phyloP scores from a whole-genome alignment of 352 stramenopile species.

The Chrysophaeum taylorii region DNA sequence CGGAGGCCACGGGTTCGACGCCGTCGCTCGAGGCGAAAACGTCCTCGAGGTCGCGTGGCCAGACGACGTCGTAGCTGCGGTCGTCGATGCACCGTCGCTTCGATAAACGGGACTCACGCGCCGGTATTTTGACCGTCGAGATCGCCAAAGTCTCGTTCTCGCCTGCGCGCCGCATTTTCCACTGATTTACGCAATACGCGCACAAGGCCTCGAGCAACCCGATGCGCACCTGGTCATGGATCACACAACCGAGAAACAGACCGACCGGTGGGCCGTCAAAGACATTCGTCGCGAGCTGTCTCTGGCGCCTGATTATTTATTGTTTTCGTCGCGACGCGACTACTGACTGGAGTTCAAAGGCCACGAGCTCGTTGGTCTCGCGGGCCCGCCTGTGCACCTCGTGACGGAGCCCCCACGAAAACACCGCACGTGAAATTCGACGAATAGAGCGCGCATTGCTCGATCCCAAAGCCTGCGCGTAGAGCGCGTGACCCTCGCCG shows the following conservation, averaged over 20 bases:
- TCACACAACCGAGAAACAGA: too few species aligned
- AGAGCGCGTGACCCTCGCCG: too few species aligned
- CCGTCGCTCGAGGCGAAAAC: not conserved
- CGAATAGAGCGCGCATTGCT: not conserved
- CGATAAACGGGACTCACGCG: too few species aligned
- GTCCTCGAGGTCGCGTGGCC: not conserved
- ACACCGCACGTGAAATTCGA: constrained; percentile 12
- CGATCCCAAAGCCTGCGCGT: too few species aligned
- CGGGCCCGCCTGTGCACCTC: too few species aligned
- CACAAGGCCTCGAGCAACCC: not conserved
- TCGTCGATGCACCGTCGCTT: too few species aligned
- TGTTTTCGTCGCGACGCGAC: too few species aligned
- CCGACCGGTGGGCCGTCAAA: not conserved
- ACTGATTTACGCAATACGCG: too few species aligned
- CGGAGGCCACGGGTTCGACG: constrained; percentile 4
- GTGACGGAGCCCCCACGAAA: too few species aligned
- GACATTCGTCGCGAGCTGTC: not conserved
- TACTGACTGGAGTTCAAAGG: constrained; percentile 1
- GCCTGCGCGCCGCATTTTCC: too few species aligned
- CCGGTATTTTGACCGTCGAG: not conserved
- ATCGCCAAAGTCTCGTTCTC: constrained; percentile 4
- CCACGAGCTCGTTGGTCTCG: constrained; percentile 3
- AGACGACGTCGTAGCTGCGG: constrained; percentile 16
- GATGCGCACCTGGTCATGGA: too few species aligned
- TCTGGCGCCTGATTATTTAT: too few species aligned